phyloP scores from a whole-genome alignment of 345 rosid species.

The Gossypium bickii region DNA sequence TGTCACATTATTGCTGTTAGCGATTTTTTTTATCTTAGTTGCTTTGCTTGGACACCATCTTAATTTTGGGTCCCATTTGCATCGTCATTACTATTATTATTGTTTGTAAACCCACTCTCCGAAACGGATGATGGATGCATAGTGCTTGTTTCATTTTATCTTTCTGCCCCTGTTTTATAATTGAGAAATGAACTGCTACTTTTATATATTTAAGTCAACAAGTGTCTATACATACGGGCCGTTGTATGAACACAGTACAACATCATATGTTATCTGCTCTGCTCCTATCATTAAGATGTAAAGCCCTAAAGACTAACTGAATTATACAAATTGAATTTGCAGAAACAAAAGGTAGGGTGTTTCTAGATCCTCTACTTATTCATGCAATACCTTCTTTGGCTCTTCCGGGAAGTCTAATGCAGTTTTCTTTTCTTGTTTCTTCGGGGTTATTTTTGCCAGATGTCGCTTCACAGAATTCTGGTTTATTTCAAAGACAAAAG shows the following conservation, averaged over 20 bases:
- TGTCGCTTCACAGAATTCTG: conserved; percentile 45
- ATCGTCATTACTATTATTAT: no score
- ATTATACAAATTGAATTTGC: conserved; percentile 11
- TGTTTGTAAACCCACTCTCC: no score
- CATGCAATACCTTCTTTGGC: conserved; percentile 26
- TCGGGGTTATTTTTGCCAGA: conserved; percentile 26
- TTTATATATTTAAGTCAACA: background rate
- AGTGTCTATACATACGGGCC: background rate
- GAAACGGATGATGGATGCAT: background rate
- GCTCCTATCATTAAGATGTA: background rate
- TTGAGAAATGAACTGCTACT: background rate
- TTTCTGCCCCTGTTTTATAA: background rate
- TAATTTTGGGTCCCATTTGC: no score
- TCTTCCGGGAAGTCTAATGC: conserved; percentile 45
- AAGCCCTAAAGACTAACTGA: background rate
- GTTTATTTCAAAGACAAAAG: conserved; percentile 53
- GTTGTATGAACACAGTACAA: background rate
- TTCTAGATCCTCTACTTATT: conserved; percentile 19
- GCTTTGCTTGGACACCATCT: no score
- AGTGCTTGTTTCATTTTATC: background rate
- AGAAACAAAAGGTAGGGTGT: conserved; percentile 7
- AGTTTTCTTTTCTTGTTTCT: conserved; percentile 19
- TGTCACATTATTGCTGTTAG: no score
- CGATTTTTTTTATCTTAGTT: no score
- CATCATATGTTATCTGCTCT: background rate